Conservation (phyloP, 1,284 basidiomycete genomes). For the Ustilago esculenta region DNA sequence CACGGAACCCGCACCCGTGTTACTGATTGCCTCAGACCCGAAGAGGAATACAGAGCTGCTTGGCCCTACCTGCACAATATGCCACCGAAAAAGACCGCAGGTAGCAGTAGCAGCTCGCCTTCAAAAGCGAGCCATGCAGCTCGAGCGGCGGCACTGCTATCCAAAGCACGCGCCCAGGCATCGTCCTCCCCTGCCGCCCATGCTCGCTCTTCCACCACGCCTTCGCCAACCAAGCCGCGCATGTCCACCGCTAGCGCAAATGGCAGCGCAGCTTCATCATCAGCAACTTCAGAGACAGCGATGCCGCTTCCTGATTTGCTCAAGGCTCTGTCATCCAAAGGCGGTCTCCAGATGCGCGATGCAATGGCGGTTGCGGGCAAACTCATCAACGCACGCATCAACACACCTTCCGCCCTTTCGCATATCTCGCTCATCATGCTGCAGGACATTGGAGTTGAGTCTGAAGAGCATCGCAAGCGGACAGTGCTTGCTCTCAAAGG, state of each 20-base stretch:
- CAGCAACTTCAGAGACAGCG: conserved; percentile 4
- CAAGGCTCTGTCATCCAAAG: conserved; percentile 42
- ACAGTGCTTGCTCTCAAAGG: conserved; percentile 53
- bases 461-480: conserved; percentile 45
- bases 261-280: not conserved
- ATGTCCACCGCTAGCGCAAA: not conserved
- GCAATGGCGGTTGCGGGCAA: conserved; percentile 56
- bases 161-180: conserved; percentile 39
- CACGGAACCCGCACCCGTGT: too few species aligned
- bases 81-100: conserved; percentile 26
- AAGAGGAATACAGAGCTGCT: too few species aligned
- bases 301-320: conserved; percentile 46
- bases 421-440: conserved; percentile 46
- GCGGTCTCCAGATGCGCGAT: conserved; percentile 47
- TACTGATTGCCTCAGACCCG: too few species aligned
- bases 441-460: conserved; percentile 50
- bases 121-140: conserved; percentile 36
- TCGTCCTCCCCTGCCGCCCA: conserved; percentile 33
- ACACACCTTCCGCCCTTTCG: conserved; percentile 36
- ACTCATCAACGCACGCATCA: conserved; percentile 49
- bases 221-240: conserved; percentile 20
- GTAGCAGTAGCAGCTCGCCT: conserved; percentile 12
- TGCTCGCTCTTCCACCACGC: conserved; percentile 15
- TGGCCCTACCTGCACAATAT: too few species aligned
- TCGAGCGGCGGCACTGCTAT: conserved; percentile 39